A percentile compares a stretch with the other conserved stretches of the same genome.
These are phyloP conservation scores for Mycena indigotica DNA, from an alignment of 768 basidiomycete genomes.

Conservation along the genomic window DNA sequence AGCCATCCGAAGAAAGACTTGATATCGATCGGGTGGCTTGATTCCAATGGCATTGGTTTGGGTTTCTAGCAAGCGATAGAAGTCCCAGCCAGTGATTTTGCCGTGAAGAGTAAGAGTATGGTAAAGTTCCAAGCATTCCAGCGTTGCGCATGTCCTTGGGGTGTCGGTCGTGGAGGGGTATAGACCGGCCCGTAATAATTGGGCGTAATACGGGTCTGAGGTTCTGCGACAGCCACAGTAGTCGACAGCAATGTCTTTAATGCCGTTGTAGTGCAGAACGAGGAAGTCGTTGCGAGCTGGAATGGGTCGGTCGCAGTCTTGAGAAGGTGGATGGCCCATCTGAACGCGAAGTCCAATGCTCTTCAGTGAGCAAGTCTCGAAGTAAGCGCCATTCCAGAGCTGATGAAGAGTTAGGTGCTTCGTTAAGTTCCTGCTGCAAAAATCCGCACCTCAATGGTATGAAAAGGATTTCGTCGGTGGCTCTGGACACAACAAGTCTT, in stretches of 20 bases:
- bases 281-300: neutral
- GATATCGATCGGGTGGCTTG: constrained; percentile 8
- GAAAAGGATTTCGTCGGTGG: too few relatives aligned
- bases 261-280: constrained; percentile 6
- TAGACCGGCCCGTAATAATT: constrained; percentile 8
- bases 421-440: too few relatives aligned
- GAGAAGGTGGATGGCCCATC: neutral
- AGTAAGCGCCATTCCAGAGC: neutral
- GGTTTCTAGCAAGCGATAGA: constrained; percentile 15
- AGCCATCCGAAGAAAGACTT: constrained; percentile 10
- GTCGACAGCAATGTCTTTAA: constrained; percentile 13
- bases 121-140: constrained; percentile 11
- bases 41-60: constrained; percentile 14
- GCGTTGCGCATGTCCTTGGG: constrained; percentile 20
- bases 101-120: constrained; percentile 13
- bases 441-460: too few relatives aligned
- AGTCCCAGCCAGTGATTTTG: constrained; percentile 24
- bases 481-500: too few relatives aligned
- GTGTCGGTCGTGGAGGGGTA: constrained; percentile 22
- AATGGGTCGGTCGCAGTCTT: neutral
- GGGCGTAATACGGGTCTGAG: neutral
- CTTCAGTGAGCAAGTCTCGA: neutral
- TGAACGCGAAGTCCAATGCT: constrained; percentile 5
- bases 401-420: neutral
- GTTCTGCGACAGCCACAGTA: constrained; percentile 6